Percentiles rank a stretch among this genome's conserved stretches.
phyloP scores from a whole-genome alignment of 495 filamentous ascomycete genomes.

The Penicillium tannophilum region DNA sequence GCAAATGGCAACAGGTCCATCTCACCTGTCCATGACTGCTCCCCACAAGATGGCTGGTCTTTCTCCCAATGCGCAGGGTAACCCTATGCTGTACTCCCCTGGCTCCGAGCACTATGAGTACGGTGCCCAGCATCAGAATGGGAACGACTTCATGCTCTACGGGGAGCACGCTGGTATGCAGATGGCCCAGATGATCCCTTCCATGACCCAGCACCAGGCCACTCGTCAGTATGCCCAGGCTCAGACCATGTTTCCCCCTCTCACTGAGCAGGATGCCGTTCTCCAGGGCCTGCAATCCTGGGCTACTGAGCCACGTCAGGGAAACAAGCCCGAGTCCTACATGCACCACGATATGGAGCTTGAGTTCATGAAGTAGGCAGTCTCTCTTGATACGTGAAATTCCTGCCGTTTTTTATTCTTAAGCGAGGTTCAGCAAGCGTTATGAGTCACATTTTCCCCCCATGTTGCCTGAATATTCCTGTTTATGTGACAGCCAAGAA shows the following conservation, averaged over 20 bases:
- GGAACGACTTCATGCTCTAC: slow-evolving; percentile 52
- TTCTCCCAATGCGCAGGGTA: slow-evolving; percentile 63
- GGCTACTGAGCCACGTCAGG: slow-evolving; percentile 17
- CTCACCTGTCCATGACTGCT: slow-evolving; percentile 6
- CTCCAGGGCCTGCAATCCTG: slow-evolving; percentile 20
- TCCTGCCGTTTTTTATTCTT: background rate
- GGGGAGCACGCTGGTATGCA: slow-evolving; percentile 8
- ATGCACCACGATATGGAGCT: slow-evolving; percentile 20
- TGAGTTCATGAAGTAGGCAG: slow-evolving; percentile 21
- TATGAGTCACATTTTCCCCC: background rate
- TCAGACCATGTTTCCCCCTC: slow-evolving; percentile 29
- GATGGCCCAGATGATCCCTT: slow-evolving; percentile 5
- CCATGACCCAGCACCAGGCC: slow-evolving; percentile 7
- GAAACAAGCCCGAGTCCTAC: slow-evolving; percentile 2
- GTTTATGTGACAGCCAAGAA: background rate
- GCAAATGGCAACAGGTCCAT: slow-evolving; percentile 19
- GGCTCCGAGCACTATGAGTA: slow-evolving; percentile 55
- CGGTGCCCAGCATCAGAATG: slow-evolving; percentile 30
- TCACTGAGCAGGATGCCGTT: slow-evolving; percentile 17
- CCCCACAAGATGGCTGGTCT: slow-evolving; percentile 40
- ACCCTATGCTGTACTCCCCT: slow-evolving; percentile 65
- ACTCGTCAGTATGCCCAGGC: slow-evolving; percentile 13
- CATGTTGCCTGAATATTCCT: background rate
- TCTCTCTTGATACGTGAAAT: background rate
- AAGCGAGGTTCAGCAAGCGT: slow-evolving; percentile 7